Percentiles rank a stretch among this genome's conserved stretches.
These are phyloP conservation scores for Fusarium redolens DNA, from an alignment of 2,329 filamentous ascomycete genomes.

Conservation along the genomic window DNA sequence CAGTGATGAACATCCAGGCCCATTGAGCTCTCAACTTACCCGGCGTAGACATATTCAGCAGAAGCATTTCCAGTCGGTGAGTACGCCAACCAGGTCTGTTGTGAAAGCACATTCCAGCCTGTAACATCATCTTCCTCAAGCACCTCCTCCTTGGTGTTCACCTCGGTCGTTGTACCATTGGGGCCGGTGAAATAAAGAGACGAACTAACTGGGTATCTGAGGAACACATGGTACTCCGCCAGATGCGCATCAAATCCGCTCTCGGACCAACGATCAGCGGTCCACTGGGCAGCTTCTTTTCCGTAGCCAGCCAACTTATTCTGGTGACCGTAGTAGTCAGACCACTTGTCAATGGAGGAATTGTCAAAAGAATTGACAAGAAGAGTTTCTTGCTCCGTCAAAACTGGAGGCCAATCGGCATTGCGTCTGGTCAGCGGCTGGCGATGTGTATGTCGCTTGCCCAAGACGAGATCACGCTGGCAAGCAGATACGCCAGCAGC, in stretches of 20 bases:
- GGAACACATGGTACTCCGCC: slow-evolving; percentile 66
- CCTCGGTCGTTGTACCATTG: slow-evolving; percentile 67
- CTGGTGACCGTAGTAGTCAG: slow-evolving; percentile 54
- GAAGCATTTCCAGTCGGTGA: slow-evolving; percentile 82
- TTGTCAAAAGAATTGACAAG: slow-evolving; percentile 53
- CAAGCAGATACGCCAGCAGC: slow-evolving; percentile 45
- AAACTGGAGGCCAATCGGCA: slow-evolving; percentile 51
- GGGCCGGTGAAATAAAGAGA: slow-evolving; percentile 56
- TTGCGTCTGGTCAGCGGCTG: slow-evolving; percentile 48
- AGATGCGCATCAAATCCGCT: slow-evolving; percentile 51
- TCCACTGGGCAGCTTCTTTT: slow-evolving; percentile 54
- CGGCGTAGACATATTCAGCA: slow-evolving; percentile 79
- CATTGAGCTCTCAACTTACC: slow-evolving; percentile 54
- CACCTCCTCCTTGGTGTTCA: slow-evolving; percentile 77
- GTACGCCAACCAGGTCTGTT: slow-evolving; percentile 87
- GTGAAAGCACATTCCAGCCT: slow-evolving; percentile 68
- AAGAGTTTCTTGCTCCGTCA: slow-evolving; percentile 49
- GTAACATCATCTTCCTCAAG: slow-evolving; percentile 80
- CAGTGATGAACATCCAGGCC: fast-evolving
- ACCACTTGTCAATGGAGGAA: slow-evolving; percentile 53
- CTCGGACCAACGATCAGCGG: slow-evolving; percentile 51
- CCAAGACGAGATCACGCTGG: slow-evolving; percentile 45
- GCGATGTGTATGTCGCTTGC: slow-evolving; percentile 48
- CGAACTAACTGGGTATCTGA: slow-evolving; percentile 70
- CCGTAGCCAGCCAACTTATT: slow-evolving; percentile 53